Conservation (phyloP, 305 asterid species). For the Solanum hybrid region DNA sequence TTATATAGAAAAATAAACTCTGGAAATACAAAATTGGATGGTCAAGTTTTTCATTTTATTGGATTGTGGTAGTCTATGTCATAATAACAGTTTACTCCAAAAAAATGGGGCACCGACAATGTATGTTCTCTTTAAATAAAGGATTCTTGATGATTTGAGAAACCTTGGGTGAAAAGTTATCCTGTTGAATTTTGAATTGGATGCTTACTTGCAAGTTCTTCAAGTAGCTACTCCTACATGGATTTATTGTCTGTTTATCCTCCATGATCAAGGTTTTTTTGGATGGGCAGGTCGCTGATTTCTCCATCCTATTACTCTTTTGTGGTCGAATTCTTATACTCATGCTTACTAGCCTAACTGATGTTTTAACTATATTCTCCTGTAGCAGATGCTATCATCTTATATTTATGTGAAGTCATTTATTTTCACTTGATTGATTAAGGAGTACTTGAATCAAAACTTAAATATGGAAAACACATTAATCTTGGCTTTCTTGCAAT, state of each 20-base stretch:
- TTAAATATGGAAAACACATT: neutral
- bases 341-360: neutral
- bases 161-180: neutral
- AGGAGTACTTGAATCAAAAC: neutral
- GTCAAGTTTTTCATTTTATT: neutral
- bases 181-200: neutral
- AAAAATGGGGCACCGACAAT: neutral
- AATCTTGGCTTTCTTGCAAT: constrained; percentile 18
- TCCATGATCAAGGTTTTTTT: neutral
- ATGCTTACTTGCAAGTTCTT: neutral
- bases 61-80: neutral
- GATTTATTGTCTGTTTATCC: neutral
- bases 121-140: neutral
- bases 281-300: neutral
- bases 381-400: neutral
- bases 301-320: neutral
- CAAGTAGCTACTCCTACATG: neutral
- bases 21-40: neutral
- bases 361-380: neutral
- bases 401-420: neutral
- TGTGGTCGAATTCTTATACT: neutral
- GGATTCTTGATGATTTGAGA: neutral
- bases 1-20: neutral
- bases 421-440: neutral
- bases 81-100: neutral